phyloP scores from a whole-genome alignment of 208 protist species.

The Acanthamoeba triangularis region DNA sequence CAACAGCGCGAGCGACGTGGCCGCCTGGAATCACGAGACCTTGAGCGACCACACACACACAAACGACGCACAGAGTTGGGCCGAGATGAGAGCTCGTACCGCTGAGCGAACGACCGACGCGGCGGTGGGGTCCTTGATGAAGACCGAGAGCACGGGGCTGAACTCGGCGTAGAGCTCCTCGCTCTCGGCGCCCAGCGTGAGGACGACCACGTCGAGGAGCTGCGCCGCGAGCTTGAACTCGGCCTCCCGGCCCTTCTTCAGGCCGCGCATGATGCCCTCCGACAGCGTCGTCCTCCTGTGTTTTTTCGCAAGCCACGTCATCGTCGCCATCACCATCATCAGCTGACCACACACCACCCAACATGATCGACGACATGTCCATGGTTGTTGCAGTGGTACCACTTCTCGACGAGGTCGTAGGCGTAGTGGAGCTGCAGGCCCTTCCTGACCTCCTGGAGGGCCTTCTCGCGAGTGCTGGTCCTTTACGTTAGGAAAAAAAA shows the following conservation, averaged over 20 bases:
- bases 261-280: slow-evolving; percentile 49
- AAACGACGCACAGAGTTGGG: neutral
- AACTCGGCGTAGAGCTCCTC: slow-evolving; percentile 58
- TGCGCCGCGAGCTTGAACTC: slow-evolving; percentile 58
- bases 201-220: slow-evolving; percentile 46
- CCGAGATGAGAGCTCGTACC: neutral
- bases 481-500: neutral
- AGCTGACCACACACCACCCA: too few relatives aligned
- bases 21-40: neutral
- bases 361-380: too few relatives aligned
- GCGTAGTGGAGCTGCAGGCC: slow-evolving; percentile 42
- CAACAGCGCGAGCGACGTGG: slow-evolving; percentile 24
- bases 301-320: too few relatives aligned
- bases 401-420: slow-evolving; percentile 63
- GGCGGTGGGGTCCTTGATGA: slow-evolving; percentile 51
- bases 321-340: too few relatives aligned
- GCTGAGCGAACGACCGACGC: neutral
- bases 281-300: slow-evolving; percentile 24
- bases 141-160: slow-evolving; percentile 7
- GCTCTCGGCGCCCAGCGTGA: slow-evolving; percentile 56
- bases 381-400: neutral
- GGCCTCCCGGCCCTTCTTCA: slow-evolving; percentile 55
- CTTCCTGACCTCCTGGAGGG: neutral
- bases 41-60: neutral
- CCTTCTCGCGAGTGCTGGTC: slow-evolving; percentile 39